These are phyloP conservation scores for Drechslerella stenobrocha DNA, from an alignment of 2,329 filamentous ascomycete species.

Conservation along the genomic window DNA sequence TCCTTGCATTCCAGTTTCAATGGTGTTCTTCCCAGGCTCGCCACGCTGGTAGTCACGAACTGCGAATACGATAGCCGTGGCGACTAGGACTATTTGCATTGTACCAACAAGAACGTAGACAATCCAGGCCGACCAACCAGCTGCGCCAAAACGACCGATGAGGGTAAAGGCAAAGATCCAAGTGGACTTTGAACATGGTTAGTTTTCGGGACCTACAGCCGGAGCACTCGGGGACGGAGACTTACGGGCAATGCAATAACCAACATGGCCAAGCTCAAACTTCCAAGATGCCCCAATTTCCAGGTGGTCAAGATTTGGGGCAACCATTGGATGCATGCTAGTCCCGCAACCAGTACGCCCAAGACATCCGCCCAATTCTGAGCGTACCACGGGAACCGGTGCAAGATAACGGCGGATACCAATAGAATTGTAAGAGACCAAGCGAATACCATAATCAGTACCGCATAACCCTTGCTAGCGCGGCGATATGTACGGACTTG, in stretches of 20 bases:
- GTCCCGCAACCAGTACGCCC: conserved; percentile 47
- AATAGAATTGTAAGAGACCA: conserved; percentile 46
- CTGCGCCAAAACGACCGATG: conserved; percentile 45
- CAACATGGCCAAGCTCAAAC: conserved; percentile 49
- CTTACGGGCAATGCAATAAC: conserved; percentile 29
- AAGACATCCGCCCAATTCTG: conserved; percentile 50
- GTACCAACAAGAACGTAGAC: conserved; percentile 50
- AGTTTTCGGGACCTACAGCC: background rate
- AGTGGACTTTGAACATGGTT: conserved; percentile 50
- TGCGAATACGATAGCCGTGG: conserved; percentile 45
- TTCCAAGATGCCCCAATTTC: conserved; percentile 47
- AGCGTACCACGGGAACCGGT: conserved; percentile 37
- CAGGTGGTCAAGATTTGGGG: conserved; percentile 49
- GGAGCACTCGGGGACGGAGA: background rate
- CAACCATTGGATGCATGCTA: conserved; percentile 51
- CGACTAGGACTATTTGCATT: conserved; percentile 50
- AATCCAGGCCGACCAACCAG: conserved; percentile 50
- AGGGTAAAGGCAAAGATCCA: conserved; percentile 52
- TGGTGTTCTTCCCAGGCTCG: conserved; percentile 37
- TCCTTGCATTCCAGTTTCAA: conserved; percentile 32
- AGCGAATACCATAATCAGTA: conserved; percentile 49
- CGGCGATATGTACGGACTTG: conserved; percentile 53
- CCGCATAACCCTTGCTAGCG: conserved; percentile 51
- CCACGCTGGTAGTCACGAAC: conserved; percentile 46
- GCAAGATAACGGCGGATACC: conserved; percentile 47